A percentile compares a stretch with the other conserved stretches of the same genome.
phyloP scores from a whole-genome alignment of 495 filamentous ascomycete species.

The Xylaria curta region DNA sequence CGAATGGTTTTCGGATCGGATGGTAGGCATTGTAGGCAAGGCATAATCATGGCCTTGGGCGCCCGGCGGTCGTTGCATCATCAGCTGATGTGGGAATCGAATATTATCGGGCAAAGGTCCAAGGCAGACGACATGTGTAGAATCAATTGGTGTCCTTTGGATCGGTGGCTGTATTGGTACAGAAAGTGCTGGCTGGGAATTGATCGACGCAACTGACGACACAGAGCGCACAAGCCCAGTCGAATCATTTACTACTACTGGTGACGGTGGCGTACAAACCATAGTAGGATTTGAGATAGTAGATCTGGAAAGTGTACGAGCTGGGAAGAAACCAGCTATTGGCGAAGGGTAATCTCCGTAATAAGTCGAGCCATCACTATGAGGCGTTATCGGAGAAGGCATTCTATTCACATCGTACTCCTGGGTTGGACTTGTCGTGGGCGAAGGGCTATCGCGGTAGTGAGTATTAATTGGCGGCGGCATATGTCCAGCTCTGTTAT shows the following conservation, averaged over 20 bases:
- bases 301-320: constrained; percentile 37
- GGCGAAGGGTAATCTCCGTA: constrained; percentile 49
- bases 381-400: constrained; percentile 54
- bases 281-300: constrained; percentile 38
- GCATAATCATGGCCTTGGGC: constrained; percentile 38
- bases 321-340: constrained; percentile 44
- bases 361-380: constrained; percentile 46
- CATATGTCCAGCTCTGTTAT: constrained; percentile 4
- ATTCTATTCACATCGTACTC: constrained; percentile 48
- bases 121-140: constrained; percentile 57
- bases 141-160: constrained; percentile 56
- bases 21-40: constrained; percentile 31
- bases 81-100: constrained; percentile 48
- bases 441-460: constrained; percentile 49
- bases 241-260: constrained; percentile 40
- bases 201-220: constrained; percentile 40
- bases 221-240: constrained; percentile 44
- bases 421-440: constrained; percentile 50
- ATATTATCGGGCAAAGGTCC: constrained; percentile 58
- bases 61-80: constrained; percentile 47
- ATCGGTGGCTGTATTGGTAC: constrained; percentile 43
- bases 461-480: constrained; percentile 32
- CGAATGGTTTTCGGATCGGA: constrained; percentile 16
- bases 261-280: constrained; percentile 47
- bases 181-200: constrained; percentile 38